These are phyloP conservation scores for Apiospora sp. DNA, from an alignment of 2,329 filamentous ascomycete genomes.

Conservation along the genomic window DNA sequence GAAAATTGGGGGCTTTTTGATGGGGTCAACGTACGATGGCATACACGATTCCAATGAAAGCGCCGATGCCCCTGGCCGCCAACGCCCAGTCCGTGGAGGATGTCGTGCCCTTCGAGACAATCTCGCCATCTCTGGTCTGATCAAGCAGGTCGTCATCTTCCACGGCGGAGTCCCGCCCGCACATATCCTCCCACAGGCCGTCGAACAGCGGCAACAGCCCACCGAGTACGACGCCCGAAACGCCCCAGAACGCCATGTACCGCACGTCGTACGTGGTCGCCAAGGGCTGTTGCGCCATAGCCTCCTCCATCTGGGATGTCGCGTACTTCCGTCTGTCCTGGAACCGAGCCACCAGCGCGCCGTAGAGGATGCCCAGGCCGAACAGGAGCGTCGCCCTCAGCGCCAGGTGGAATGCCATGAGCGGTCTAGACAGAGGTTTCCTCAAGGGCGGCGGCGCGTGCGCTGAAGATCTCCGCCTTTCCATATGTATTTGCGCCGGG, in stretches of 20 bases:
- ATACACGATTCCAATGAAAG: conserved; percentile 68
- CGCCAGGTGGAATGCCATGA: conserved; percentile 57
- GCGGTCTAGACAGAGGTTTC: conserved; percentile 37
- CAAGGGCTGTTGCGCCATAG: conserved; percentile 44
- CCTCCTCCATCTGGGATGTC: conserved; percentile 63
- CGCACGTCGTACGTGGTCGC: conserved; percentile 57
- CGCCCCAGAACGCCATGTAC: conserved; percentile 84
- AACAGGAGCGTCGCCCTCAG: conserved; percentile 74
- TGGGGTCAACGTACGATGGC: conserved; percentile 72
- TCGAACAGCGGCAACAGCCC: conserved; percentile 87
- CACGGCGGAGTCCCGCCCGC: conserved; percentile 44
- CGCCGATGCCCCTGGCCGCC: conserved; percentile 64
- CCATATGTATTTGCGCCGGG: conserved; percentile 14
- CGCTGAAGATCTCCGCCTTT: conserved; percentile 43
- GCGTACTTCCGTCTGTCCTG: conserved; percentile 73
- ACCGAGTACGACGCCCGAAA: conserved; percentile 79
- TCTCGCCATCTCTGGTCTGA: conserved; percentile 40
- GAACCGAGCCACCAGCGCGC: conserved; percentile 80
- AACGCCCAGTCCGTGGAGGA: conserved; percentile 73
- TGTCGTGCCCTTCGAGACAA: background rate
- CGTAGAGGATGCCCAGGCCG: conserved; percentile 82
- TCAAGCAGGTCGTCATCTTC: conserved; percentile 33
- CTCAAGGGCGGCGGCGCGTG: conserved; percentile 33
- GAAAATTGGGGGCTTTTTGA: conserved; percentile 12
- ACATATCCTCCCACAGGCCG: conserved; percentile 69